These are phyloP conservation scores for Suhomyces vadensis DNA, from an alignment of 805 yeast species.

Conservation along the genomic window DNA sequence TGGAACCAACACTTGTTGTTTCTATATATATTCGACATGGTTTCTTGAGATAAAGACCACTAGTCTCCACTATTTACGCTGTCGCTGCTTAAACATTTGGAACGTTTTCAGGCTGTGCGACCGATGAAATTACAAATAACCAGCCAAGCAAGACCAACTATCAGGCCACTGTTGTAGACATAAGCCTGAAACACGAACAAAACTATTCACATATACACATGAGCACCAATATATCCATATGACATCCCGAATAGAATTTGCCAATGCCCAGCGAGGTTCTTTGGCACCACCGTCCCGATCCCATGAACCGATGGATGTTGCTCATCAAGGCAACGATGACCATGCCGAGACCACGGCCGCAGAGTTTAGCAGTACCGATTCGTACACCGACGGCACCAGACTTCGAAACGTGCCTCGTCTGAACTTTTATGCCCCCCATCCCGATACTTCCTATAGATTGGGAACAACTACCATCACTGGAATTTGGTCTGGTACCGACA, in stretches of 20 bases:
- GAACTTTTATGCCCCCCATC: not conserved
- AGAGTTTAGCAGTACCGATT: not conserved
- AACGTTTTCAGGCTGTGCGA: too few species aligned
- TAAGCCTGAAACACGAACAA: too few species aligned
- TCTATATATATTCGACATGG: too few species aligned
- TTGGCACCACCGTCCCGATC: not conserved
- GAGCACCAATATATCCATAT: not conserved
- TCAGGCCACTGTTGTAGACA: too few species aligned
- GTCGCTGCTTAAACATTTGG: too few species aligned
- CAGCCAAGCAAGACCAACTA: too few species aligned
- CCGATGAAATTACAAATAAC: too few species aligned
- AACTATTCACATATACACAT: not conserved
- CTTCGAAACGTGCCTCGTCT: not conserved
- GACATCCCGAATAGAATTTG: not conserved
- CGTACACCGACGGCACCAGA: not conserved
- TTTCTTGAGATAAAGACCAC: too few species aligned
- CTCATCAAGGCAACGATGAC: too few species aligned
- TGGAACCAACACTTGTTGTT: too few species aligned
- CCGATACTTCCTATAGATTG: not conserved
- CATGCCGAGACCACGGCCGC: not conserved
- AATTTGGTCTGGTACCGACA: slow-evolving; percentile 5
- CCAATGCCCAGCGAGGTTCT: not conserved
- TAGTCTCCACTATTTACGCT: too few species aligned
- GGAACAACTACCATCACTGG: slow-evolving; percentile 1
- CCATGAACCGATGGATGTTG: not conserved